Percentiles rank a stretch among this genome's conserved stretches.
phyloP scores from a whole-genome alignment of 805 yeast genomes.

The Candida endomychidarum region DNA sequence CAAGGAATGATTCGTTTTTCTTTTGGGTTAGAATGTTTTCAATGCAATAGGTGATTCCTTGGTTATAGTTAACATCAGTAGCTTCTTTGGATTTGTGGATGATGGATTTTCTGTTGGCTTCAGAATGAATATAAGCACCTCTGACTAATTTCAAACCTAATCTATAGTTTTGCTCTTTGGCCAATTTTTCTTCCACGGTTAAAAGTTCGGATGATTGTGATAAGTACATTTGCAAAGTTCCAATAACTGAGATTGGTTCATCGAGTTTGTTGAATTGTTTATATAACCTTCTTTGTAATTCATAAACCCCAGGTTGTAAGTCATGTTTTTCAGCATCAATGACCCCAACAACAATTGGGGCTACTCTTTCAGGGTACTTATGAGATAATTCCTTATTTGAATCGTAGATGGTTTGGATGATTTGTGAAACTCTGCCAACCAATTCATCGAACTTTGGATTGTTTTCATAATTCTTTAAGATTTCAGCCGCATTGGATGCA shows the following conservation, averaged over 20 bases:
- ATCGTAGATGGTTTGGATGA: conserved; percentile 56
- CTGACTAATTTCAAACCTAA: conserved; percentile 88
- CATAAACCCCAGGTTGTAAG: conserved; percentile 88
- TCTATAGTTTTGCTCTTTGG: conserved; percentile 60
- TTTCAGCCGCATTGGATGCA: conserved; percentile 71
- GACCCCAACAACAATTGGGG: conserved; percentile 75
- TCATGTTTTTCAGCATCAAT: conserved; percentile 91
- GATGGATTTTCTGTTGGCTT: conserved; percentile 62
- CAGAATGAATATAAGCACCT: conserved; percentile 94
- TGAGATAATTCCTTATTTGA: conserved; percentile 50
- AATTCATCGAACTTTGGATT: conserved; percentile 51
- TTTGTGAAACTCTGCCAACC: conserved; percentile 61
- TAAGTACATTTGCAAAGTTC: conserved; percentile 91
- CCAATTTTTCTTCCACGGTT: conserved; percentile 61
- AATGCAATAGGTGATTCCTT: conserved; percentile 63
- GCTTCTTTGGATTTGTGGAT: conserved; percentile 75
- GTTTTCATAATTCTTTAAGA: conserved; percentile 56
- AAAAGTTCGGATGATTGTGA: conserved; percentile 66
- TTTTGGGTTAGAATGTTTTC: conserved; percentile 52
- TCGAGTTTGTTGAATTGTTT: conserved; percentile 63
- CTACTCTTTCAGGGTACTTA: conserved; percentile 59
- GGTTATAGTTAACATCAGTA: conserved; percentile 77
- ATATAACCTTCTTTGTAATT: conserved; percentile 80
- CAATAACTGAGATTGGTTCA: conserved; percentile 68
- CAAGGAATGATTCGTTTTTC: conserved; percentile 49